These are phyloP conservation scores for Aquilaria agallochum DNA, from an alignment of 441 rosid genomes.

Conservation along the genomic window DNA sequence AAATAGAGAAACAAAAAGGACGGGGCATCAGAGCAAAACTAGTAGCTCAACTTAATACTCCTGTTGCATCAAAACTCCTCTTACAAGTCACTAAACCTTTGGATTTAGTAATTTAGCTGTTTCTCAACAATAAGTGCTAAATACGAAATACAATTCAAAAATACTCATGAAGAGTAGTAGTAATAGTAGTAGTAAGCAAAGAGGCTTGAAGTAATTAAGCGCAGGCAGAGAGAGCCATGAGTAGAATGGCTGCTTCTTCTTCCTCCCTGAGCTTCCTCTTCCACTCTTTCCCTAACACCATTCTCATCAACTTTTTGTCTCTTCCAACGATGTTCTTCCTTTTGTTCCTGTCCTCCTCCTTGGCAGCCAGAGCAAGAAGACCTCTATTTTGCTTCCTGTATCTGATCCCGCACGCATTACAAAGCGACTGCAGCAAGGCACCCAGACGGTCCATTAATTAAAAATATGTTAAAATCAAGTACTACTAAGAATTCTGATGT, in stretches of 20 bases:
- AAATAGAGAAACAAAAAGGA: too few species aligned
- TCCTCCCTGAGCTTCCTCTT: conserved; percentile 26
- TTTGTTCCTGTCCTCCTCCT: conserved; percentile 11
- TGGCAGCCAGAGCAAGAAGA: conserved; percentile 15
- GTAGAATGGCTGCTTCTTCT: conserved; percentile 42
- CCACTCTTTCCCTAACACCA: conserved; percentile 5
- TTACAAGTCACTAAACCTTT: too few species aligned
- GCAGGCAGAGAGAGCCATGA: conserved; percentile 34
- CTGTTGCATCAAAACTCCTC: too few species aligned
- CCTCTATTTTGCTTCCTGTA: conserved; percentile 37
- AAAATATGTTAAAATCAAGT: background rate
- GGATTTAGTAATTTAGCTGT: too few species aligned
- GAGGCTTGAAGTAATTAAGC: conserved; percentile 4
- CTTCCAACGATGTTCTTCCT: background rate
- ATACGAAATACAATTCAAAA: background rate
- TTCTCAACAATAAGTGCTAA: too few species aligned
- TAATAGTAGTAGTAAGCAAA: conserved; percentile 8
- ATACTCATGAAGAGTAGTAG: background rate
- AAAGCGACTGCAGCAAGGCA: conserved; percentile 37
- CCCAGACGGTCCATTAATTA: background rate
- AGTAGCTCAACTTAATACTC: too few species aligned
- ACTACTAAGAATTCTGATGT: background rate
- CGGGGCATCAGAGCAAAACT: too few species aligned
- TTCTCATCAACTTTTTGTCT: conserved; percentile 11
- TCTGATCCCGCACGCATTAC: conserved; percentile 70